Evolutionary conservation across 805 yeast genomes (phyloP), one percentile per base, ranked within the genome.

Genomic region (Hyphopichia homilentoma): DNA sequence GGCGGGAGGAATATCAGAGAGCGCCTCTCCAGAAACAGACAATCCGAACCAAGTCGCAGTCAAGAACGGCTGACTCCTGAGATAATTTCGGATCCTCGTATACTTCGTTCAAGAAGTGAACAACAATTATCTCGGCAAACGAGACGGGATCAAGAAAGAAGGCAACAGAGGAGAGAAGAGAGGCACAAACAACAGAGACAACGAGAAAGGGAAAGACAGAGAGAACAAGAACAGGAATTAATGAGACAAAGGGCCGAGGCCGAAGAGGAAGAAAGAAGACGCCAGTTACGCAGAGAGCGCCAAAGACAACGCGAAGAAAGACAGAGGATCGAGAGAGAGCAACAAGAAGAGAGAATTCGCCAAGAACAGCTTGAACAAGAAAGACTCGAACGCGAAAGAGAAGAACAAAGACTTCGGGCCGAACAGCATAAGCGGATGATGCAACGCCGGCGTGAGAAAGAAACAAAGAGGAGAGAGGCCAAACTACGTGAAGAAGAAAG

Each of bases 331-430:
- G 29, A 16, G 16, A 31, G 29, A 30, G 29, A 18, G 21, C 13
- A 21, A 27, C 14, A 36, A 34, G 29, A 26, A 15, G 15, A 25
- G 11, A 5, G 15, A 21, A 25, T 15, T 13, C 14, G 14, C 15
- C 27, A 25, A 25, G 15, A 13, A 8, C 27, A 28, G 33, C 22
- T 23, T 30, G 33, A 27, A 29, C 24, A 9, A 33, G 27, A 22
- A 32, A 43, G 21, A 34, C 40, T 27, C 43, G 35, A 21, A 32
- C 29, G n/a, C n/a, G n/a, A n/a, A 2, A 18, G 32, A 12, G 25
- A 25, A 20, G 34, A 35, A 29, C 32, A 28, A 8, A 11, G 22
- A 21, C 8, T 21, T 21, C 8, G n/a, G n/a, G n/a, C n/a, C n/a
- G n/a, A n/a, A n/a, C n/a, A n/a, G n/a, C n/a, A n/a, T 8, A 21